Conservation (phyloP, 352 stramenopile genomes). For the Phytophthora foliorum region DNA sequence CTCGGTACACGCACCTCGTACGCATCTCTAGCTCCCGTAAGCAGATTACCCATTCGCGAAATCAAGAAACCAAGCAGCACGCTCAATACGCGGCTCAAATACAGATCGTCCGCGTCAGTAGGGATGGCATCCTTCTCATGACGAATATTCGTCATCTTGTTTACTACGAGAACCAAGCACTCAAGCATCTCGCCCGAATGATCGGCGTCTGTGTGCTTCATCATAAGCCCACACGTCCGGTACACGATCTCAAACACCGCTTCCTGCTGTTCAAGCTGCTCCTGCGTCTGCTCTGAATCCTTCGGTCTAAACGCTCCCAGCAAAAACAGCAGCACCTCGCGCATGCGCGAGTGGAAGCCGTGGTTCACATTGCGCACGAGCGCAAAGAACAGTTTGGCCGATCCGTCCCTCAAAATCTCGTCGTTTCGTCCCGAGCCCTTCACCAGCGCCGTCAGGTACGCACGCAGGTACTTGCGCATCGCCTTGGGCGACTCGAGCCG, state of each 20-base stretch:
- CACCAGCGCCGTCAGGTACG: constrained; percentile 81
- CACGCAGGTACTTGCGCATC: constrained; percentile 81
- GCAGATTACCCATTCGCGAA: constrained; percentile 63
- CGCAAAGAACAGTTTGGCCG: constrained; percentile 88
- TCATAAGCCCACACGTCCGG: constrained; percentile 76
- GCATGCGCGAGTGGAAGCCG: constrained; percentile 89
- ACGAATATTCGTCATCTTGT: constrained; percentile 54
- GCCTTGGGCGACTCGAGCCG: constrained; percentile 82
- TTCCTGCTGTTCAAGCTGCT: constrained; percentile 41
- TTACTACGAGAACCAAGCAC: constrained; percentile 66
- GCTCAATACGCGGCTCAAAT: constrained; percentile 72
- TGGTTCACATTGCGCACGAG: constrained; percentile 88
- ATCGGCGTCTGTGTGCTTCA: constrained; percentile 76
- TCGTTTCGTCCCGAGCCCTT: constrained; percentile 70
- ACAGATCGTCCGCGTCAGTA: constrained; percentile 62
- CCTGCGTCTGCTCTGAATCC: constrained; percentile 8
- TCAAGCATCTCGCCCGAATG: constrained; percentile 76
- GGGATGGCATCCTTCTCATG: constrained; percentile 22
- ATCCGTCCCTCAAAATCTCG: constrained; percentile 81
- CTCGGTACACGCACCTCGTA: constrained; percentile 44
- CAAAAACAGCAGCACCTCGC: constrained; percentile 78
- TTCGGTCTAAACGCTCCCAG: constrained; percentile 79
- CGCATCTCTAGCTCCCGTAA: constrained; percentile 46
- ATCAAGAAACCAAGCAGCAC: constrained; percentile 68
- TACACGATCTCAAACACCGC: constrained; percentile 74